These are phyloP conservation scores for Clavispora asparagi DNA, from an alignment of 805 yeast species.

Conservation along the genomic window DNA sequence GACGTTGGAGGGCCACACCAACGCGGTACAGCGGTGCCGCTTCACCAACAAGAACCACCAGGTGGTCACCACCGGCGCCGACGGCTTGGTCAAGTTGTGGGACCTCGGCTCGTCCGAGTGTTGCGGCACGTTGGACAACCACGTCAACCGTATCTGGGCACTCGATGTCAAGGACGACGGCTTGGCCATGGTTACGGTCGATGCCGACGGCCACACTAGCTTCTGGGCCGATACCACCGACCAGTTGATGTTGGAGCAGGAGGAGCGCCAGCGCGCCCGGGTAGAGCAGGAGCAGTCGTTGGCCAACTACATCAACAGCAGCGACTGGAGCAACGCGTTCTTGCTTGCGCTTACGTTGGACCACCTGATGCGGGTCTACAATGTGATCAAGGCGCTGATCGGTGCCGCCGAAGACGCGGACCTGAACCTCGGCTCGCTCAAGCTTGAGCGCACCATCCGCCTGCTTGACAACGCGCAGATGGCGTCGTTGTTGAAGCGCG, in stretches of 20 bases:
- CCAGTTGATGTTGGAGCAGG: constrained; percentile 49
- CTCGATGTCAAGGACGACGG: constrained; percentile 64
- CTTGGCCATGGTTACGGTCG: constrained; percentile 71
- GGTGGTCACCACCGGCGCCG: constrained; percentile 81
- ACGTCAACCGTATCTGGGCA: constrained; percentile 94
- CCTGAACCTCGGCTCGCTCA: constrained; percentile 49
- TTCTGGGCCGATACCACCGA: constrained; percentile 88
- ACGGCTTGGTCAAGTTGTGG: constrained; percentile 92
- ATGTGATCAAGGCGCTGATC: constrained; percentile 63
- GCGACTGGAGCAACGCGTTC: constrained; percentile 88
- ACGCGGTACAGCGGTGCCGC: constrained; percentile 78
- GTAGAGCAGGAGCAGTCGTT: constrained; percentile 89
- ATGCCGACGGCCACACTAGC: constrained; percentile 90
- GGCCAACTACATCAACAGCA: constrained; percentile 62
- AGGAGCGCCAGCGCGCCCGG: constrained; percentile 47
- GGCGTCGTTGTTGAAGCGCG: constrained; percentile 56
- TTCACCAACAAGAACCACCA: constrained; percentile 66
- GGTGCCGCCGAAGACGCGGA: constrained; percentile 43
- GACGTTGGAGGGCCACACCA: constrained; percentile 92
- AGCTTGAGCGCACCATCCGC: constrained; percentile 61
- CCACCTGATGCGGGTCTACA: constrained; percentile 84
- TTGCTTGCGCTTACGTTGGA: constrained; percentile 77
- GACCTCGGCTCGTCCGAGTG: constrained; percentile 65
- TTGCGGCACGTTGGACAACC: constrained; percentile 80
- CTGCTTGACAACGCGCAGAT: constrained; percentile 57